These are phyloP conservation scores for Arthrobotrys entomopaga DNA, from an alignment of 2,329 filamentous ascomycete genomes.

Conservation along the genomic window DNA sequence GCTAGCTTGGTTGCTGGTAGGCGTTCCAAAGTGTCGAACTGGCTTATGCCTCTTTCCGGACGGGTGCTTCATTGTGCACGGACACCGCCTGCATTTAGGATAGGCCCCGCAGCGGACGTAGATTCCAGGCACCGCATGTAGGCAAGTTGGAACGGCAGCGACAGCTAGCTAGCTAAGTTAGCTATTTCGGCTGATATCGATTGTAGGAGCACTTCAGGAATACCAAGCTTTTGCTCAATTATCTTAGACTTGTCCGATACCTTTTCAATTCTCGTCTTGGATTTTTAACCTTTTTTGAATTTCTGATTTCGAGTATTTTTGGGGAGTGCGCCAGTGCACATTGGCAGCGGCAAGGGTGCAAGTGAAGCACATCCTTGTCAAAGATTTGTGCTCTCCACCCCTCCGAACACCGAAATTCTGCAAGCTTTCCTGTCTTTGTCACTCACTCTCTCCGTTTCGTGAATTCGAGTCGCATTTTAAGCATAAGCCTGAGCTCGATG, in stretches of 20 bases:
- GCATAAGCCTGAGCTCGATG: conserved; percentile 1
- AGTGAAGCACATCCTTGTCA: conserved; percentile 33
- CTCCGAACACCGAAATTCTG: conserved; percentile 1
- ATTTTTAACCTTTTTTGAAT: conserved; percentile 3
- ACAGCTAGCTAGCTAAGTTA: neutral
- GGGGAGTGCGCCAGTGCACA: conserved; percentile 14
- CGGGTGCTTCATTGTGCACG: conserved; percentile 40
- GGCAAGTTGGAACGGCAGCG: neutral
- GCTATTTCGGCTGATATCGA: neutral
- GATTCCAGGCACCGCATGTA: conserved; percentile 41
- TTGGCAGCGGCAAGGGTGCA: conserved; percentile 20
- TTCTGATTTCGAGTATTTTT: neutral
- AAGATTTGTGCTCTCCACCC: conserved; percentile 40
- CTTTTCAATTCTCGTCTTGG: neutral
- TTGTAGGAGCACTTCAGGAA: neutral
- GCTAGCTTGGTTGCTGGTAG: neutral
- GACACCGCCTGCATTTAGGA: conserved; percentile 40
- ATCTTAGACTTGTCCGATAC: neutral
- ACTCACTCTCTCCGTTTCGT: neutral
- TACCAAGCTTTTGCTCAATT: conserved; percentile 9
- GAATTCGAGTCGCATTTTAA: neutral
- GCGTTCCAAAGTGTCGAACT: conserved; percentile 17
- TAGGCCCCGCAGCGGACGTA: conserved; percentile 30
- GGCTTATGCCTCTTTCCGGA: conserved; percentile 43
- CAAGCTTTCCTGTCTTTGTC: conserved; percentile 10